Base-by-base conservation (phyloP, 1,284 basidiomycete genomes). In the Austroboletus novae-zelandiae region DNA sequence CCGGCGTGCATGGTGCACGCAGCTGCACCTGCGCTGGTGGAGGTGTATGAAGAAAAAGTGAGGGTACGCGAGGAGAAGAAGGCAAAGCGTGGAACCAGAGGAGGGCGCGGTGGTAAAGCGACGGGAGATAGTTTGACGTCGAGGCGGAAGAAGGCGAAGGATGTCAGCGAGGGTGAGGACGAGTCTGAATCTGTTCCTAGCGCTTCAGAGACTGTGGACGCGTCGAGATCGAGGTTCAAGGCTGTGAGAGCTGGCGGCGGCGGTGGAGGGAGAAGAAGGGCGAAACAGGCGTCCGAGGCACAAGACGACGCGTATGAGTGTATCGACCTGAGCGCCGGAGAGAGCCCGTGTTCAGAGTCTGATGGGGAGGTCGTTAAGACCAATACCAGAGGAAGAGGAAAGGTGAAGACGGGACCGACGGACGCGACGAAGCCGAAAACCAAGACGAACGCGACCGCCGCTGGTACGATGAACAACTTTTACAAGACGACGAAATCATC, bases 1-100 rank as follows among this genome's bases (percentile, higher is more conserved):
- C 86, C 89, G 1, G 87, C 85, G 14, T 83, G 78, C 52, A 85
- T 94, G 74, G 77, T 93, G 9, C 70, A 73, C 15, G 67, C 82
- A 44, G 89, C 81, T 5, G 81, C 83, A 48, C 84, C 86, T 5
- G 68, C 71, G 7, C 64, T 91, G 27, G 83, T 84, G 9, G 71
- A 79, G 43, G 77, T 78, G 18, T 89, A 76, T 50, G 80, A 87
- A 57, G 79, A 75, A 25, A 66, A 66, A 18, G 68, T 72, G 61
- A 75, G 72, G 56, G 73, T 68, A 60, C 84, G 82, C 54, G 68
- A 65, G 23, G 71, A 70, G 52, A 80, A 79, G 68, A 81, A 78
- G 61, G 67, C 67, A 9, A 71, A 71, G 55, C 80, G 75, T 57
- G 66, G 62, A 34, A 51, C 49, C 3, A 62, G 47, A 10, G 52